Evolutionary conservation across 495 filamentous ascomycete species (phyloP).

Genomic region (Penicillium silybi): DNA sequence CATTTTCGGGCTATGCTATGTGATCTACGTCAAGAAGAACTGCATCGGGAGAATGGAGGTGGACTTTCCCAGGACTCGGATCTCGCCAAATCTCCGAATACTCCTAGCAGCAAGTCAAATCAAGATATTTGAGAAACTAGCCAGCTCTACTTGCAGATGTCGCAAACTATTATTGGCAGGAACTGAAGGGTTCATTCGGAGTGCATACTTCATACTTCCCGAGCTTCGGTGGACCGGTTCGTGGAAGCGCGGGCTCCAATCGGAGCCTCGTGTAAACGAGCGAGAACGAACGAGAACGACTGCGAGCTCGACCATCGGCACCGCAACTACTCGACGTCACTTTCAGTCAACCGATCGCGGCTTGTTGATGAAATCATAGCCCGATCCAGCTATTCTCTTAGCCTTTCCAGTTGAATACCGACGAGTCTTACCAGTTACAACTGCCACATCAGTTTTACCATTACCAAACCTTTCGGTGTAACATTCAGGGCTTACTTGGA

Average conservation of each 20-base stretch:
- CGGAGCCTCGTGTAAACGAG: background rate
- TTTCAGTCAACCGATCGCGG: background rate
- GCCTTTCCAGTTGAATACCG: background rate
- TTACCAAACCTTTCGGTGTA: no score
- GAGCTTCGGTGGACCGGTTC: background rate
- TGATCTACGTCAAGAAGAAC: background rate
- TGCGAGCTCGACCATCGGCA: background rate
- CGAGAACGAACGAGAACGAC: background rate
- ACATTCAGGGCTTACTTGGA: no score
- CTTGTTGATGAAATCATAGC: background rate
- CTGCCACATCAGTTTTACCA: no score
- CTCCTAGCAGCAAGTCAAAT: background rate
- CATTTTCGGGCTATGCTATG: background rate
- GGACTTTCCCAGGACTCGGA: background rate
- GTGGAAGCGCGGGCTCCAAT: background rate
- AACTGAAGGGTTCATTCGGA: background rate
- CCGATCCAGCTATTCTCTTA: background rate
- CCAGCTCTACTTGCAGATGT: background rate
- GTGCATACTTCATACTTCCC: background rate
- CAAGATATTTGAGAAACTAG: background rate
- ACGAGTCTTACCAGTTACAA: no score
- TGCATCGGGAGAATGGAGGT: background rate
- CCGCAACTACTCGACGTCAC: background rate
- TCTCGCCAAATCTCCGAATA: background rate
- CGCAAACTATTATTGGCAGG: background rate